Evolutionary conservation across 2,329 filamentous ascomycete genomes (phyloP).

Genomic region (Xylaria sp.): DNA sequence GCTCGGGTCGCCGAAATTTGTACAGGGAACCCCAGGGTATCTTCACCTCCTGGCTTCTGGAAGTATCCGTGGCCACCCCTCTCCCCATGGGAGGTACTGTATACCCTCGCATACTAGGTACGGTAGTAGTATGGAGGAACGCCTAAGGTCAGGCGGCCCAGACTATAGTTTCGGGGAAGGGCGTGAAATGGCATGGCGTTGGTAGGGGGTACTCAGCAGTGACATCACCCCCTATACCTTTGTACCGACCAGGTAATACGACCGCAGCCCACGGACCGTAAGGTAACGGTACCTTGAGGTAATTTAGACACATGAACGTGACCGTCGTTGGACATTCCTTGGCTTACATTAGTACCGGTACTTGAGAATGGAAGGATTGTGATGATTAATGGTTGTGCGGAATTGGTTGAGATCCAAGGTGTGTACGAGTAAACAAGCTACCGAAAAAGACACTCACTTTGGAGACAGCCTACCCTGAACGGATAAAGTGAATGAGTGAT

Average conservation of each 20-base stretch:
- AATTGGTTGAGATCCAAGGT: too few relatives aligned
- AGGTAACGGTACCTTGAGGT: not conserved
- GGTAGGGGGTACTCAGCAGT: not conserved
- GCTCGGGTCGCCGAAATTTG: constrained; percentile 9
- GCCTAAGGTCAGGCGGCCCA: not conserved
- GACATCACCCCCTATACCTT: not conserved
- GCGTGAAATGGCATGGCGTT: too few relatives aligned
- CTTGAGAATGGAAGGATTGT: too few relatives aligned
- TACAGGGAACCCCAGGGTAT: constrained; percentile 1
- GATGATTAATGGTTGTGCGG: too few relatives aligned
- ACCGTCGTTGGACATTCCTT: too few relatives aligned
- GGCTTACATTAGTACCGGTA: too few relatives aligned
- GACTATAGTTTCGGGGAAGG: too few relatives aligned
- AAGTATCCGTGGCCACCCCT: not conserved
- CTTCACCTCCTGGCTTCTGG: not conserved
- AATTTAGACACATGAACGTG: not conserved
- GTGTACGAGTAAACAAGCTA: too few relatives aligned
- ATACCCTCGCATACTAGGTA: not conserved
- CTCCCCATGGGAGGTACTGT: not conserved
- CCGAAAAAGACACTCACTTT: too few relatives aligned
- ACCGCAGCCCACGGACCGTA: not conserved
- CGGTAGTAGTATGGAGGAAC: not conserved
- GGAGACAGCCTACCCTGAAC: too few relatives aligned
- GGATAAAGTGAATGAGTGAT: too few relatives aligned
- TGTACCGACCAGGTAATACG: not conserved